These are phyloP conservation scores for Aeschynomene evenia DNA, from an alignment of 306 rosid species.

Conservation along the genomic window DNA sequence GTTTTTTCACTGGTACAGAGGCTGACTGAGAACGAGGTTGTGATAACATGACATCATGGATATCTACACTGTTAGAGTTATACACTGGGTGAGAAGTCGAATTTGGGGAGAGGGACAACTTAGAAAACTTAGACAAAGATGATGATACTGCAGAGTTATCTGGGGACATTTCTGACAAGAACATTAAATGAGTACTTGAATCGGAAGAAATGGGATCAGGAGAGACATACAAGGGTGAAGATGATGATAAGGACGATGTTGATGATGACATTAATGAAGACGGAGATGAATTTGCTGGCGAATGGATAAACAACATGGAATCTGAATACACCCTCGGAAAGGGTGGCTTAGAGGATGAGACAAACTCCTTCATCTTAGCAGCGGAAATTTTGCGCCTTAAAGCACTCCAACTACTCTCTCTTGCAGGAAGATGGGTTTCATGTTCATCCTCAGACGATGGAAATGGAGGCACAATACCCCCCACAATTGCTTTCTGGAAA, in stretches of 20 bases:
- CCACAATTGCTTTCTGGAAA: slow-evolving; percentile 76
- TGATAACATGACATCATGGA: slow-evolving; percentile 40
- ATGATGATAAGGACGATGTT: slow-evolving; percentile 48
- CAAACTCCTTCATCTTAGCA: slow-evolving; percentile 69
- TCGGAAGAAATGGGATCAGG: slow-evolving; percentile 89
- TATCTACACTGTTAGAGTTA: slow-evolving; percentile 46
- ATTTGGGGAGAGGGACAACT: slow-evolving; percentile 52
- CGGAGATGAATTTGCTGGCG: slow-evolving; percentile 61
- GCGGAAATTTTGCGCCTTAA: slow-evolving; percentile 80
- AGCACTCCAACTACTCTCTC: slow-evolving; percentile 90
- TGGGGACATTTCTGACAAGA: slow-evolving; percentile 59
- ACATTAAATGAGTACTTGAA: slow-evolving; percentile 62
- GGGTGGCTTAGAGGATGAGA: slow-evolving; percentile 62
- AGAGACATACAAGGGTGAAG: slow-evolving; percentile 68
- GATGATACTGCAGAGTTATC: slow-evolving; percentile 69
- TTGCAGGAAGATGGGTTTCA: slow-evolving; percentile 92
- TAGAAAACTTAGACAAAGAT: slow-evolving; percentile 54
- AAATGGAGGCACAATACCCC: slow-evolving; percentile 96
- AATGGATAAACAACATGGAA: slow-evolving; percentile 65
- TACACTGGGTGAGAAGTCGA: slow-evolving; percentile 43
- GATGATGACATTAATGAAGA: slow-evolving; percentile 43
- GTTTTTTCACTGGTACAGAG: slow-evolving; percentile 53
- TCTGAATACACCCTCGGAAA: slow-evolving; percentile 83
- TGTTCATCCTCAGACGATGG: slow-evolving; percentile 71
- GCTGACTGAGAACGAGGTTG: slow-evolving; percentile 46